Evolutionary conservation across 1,284 basidiomycete species (phyloP).

Genomic region (Ustilago bromivora): DNA sequence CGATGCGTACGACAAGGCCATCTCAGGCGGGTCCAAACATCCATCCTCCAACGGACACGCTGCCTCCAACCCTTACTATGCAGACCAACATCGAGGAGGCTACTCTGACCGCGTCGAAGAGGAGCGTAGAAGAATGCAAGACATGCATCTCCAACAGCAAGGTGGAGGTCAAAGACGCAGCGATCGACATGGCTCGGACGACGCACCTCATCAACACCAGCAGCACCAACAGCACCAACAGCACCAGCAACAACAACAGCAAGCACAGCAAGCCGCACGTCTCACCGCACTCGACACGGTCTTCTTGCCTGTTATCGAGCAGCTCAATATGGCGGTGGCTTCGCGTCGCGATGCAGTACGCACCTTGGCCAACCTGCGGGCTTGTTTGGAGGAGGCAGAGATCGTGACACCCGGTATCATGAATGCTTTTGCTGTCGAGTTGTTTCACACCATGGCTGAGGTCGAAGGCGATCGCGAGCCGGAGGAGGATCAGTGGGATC

Average conservation of each 20-base stretch:
- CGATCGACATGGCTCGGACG: conserved; percentile 11
- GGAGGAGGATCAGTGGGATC: conserved; percentile 52
- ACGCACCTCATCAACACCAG: conserved; percentile 13
- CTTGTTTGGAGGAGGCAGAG: conserved; percentile 57
- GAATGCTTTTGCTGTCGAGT: conserved; percentile 65
- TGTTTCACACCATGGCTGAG: conserved; percentile 63
- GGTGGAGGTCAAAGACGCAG: not conserved
- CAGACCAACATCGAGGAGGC: conserved; percentile 17
- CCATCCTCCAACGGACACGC: conserved; percentile 28
- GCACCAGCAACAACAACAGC: conserved; percentile 21
- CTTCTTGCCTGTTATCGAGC: conserved; percentile 63
- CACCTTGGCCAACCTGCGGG: conserved; percentile 49
- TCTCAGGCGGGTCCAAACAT: conserved; percentile 23
- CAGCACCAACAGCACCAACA: conserved; percentile 18
- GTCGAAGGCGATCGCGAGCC: conserved; percentile 48
- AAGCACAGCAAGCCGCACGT: conserved; percentile 32
- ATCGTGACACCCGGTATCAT: conserved; percentile 62
- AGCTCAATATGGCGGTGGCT: conserved; percentile 59
- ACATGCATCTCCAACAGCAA: conserved; percentile 32
- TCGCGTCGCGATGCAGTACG: conserved; percentile 55
- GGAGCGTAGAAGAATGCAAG: conserved; percentile 53
- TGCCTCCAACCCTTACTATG: conserved; percentile 29
- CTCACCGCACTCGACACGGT: conserved; percentile 60
- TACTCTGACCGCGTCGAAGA: conserved; percentile 37
- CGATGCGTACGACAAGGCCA: conserved; percentile 50